A percentile compares a stretch with the other conserved stretches of the same genome.
Conservation (phyloP, 495 filamentous ascomycete genomes). For the Penicillium bovifimosum region DNA sequence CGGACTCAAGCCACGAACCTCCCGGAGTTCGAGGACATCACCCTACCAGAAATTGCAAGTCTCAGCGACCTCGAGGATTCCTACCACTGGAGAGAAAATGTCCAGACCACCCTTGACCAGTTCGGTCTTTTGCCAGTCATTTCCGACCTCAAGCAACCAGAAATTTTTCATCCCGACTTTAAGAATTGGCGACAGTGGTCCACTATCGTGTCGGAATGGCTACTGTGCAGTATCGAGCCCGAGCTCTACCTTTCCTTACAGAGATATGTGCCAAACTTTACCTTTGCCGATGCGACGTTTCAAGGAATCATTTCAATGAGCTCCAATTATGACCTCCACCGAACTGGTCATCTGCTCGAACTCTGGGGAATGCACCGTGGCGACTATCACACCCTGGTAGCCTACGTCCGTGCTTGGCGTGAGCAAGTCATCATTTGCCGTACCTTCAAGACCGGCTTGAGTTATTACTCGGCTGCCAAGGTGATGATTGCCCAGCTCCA, state of each 20-base stretch:
- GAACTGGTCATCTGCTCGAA: not conserved
- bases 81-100: not conserved
- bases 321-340: not conserved
- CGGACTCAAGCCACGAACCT: not conserved
- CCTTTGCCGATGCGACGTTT: not conserved
- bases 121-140: not conserved
- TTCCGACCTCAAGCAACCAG: not conserved
- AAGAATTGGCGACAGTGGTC: not conserved
- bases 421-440: not conserved
- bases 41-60: not conserved
- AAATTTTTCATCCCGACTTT: not conserved
- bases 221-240: not conserved
- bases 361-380: not conserved
- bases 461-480: not conserved
- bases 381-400: not conserved
- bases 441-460: not conserved
- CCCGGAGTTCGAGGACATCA: not conserved
- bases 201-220: not conserved
- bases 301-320: not conserved
- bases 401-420: not conserved
- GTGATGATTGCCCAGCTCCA: not conserved
- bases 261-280: not conserved
- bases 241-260: not conserved
- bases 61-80: not conserved
- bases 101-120: not conserved